Evolutionary conservation across 2,329 filamentous ascomycete species (phyloP), one percentile per base, ranked within the genome.

Genomic region (Cladosporium sp.): DNA sequence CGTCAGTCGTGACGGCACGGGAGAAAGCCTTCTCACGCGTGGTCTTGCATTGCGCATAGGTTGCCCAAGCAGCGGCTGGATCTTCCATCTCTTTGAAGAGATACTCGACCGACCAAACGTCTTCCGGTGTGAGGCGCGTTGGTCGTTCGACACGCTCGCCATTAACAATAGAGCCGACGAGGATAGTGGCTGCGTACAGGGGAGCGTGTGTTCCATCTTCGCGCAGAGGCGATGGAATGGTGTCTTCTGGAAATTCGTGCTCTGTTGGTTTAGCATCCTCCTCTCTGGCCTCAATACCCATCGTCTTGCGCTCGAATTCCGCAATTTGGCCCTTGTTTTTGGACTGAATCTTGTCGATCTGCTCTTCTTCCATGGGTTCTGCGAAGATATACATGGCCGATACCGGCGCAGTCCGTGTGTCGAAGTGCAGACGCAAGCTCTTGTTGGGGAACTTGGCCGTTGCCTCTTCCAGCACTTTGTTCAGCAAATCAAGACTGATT

Each of bases 321-420:
- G 90, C 87, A 26, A 93, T 84, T 37, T 86, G 85, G 21, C 82
- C 85, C 68, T 87, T 86, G 66, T 86, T 88, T 16, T 83, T 83
- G 26, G 82, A 85, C 75, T 98, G 94, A n/a, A 95, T 91, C 14
- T 79, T 77, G 21, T 89, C 81, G 68, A 96, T 91, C 62, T 92
- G 84, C 5, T 88, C 84, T 5, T 91, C 85, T 0, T 85, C 86
- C 62, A 98, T 88, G 3, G 95, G 93, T 76, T 96, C 90, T 16
- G 89, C 93, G 74, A 97, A 96, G 62, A 98, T 87, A 74, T 96
- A 94, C 86, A 97, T 90, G 85, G 8, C 69, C 10, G 69, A 67
- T 46, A 69, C 65, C 23, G 56, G 58, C 8, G 7, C 2, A 14
- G 31, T 53, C 80, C 12, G 73, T 74, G 64, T 85, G 81, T 66